Percentiles rank a stretch among this genome's conserved stretches.
These are phyloP conservation scores for Zea mays DNA, from an alignment of 176 grass and related monocot species.

Conservation along the genomic window Zm-B73-REFERENCE-NAM-5.0 NC_050097.1:210152001-210152500, in stretches of 20 bases:
- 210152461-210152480: conserved; percentile 2
- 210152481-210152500: not conserved
- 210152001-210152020: not conserved
- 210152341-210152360: not conserved
- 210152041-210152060: not conserved
- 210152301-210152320: not conserved
- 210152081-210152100: not conserved
- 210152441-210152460: not conserved
- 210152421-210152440: not conserved
- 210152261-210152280: not conserved
- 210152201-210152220: not conserved
- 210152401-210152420: not conserved
- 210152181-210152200: not conserved
- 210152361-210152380: not conserved
- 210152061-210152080: not conserved
- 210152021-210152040: too few relatives aligned
- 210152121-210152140: conserved; percentile 6
- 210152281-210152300: not conserved
- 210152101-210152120: conserved; percentile 31
- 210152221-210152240: not conserved
- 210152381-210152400: not conserved
- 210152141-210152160: not conserved
- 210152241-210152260: not conserved
- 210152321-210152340: not conserved
- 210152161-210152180: not conserved